Evolutionary conservation across 176 grass and related monocot species (phyloP).

Genomic region (Oryza brachyantha): DNA sequence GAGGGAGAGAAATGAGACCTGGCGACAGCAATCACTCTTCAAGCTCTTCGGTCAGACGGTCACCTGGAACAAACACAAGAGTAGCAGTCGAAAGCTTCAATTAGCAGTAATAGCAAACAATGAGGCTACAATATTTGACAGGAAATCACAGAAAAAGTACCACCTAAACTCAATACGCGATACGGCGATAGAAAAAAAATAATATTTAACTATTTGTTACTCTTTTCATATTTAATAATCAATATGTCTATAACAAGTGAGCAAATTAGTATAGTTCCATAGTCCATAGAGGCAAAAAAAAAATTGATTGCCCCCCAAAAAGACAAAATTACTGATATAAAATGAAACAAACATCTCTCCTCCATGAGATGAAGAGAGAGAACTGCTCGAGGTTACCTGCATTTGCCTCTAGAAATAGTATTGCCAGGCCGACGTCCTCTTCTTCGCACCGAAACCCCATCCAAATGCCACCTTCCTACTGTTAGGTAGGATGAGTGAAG

Average conservation of each 20-base stretch:
- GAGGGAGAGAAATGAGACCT: too few relatives aligned
- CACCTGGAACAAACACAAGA: background rate
- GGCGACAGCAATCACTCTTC: background rate
- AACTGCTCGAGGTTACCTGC: background rate
- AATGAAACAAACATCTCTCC: background rate
- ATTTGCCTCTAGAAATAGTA: background rate
- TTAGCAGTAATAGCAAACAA: background rate
- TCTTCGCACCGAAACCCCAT: background rate
- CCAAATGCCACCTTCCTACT: constrained; percentile 4
- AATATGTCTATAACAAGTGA: too few relatives aligned
- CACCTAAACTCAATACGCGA: background rate
- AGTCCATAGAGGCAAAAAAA: too few relatives aligned
- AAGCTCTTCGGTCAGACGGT: background rate
- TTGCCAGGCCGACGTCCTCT: background rate
- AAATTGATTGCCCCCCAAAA: too few relatives aligned
- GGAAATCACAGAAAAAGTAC: background rate
- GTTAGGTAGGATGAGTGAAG: background rate
- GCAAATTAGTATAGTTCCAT: too few relatives aligned
- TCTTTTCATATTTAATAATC: too few relatives aligned
- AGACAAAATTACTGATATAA: background rate
- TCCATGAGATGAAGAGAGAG: too few relatives aligned
- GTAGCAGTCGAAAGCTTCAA: background rate
- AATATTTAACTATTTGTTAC: too few relatives aligned
- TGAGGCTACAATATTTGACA: background rate
- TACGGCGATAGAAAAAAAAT: background rate